Evolutionary conservation across 2,329 filamentous ascomycete species (phyloP), one percentile per base, ranked within the genome.

Genomic region (Neophaeococcomyces aloes): DNA sequence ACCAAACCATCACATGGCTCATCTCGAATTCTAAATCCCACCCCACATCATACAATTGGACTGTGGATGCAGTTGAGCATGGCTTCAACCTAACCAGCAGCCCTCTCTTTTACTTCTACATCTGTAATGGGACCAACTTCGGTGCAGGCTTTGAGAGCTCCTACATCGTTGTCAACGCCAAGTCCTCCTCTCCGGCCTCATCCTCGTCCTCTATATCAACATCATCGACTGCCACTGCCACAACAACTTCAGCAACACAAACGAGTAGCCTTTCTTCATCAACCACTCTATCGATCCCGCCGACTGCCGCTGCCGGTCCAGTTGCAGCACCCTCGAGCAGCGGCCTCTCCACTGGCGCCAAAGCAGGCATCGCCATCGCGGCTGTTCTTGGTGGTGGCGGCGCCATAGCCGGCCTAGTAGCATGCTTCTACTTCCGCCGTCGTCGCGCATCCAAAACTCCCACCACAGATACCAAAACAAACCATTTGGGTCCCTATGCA

Each of bases 341-440:
- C 6, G 45, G 47, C n/a, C 47, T 59, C 2, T 50, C 48, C 31
- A 29, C 53, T 34, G 55, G 54, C 19, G 50, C 53, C 7, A 59
- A 59, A 48, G 58, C 51, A 1, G 57, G 57, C 2, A 59, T 60
- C 11, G 56, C 57, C 7, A 42, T 57, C 56, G 37, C 5, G 23
- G 23, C 23, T 6, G 10, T 27, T 27, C 23, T 27, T 27, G 23
- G 23, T 27, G 23, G 5, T 27, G 23, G n/a, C n/a, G 38, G 66
- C 58, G 55, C 74, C 59, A 48, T 64, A 57, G 33, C 68, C 57
- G 30, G 69, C 55, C 29, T 57, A 7, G 10, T 56, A 4, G 38
- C 23, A 17, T 7, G 32, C 15, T 27, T 27, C 5, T 27, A 27
- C 23, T 5, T 27, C 23, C 23, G 23, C 23, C 23, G 23, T 10